Evolutionary conservation across 2,329 filamentous ascomycete species (phyloP), one percentile per base, ranked within the genome.

Genomic region (Colletotrichum melonis): DNA sequence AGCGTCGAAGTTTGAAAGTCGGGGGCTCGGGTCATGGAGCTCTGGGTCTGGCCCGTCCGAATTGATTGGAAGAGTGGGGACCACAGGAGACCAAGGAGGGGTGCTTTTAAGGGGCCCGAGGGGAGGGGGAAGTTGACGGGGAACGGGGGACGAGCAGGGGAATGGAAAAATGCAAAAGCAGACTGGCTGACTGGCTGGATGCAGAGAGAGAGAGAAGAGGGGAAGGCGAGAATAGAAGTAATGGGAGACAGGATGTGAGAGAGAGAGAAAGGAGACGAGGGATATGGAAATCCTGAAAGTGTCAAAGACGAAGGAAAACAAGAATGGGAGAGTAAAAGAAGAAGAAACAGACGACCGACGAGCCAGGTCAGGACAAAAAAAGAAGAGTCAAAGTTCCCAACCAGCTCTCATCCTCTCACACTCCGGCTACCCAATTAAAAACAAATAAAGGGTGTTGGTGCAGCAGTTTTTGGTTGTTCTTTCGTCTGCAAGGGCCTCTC

Each of bases 1-100:
- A 70, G 59, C 32, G 67, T 70, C 35, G 55, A 73, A 64, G 67
- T 70, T 60, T 70, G 67, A 62, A 62, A 67, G 70, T 70, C 56
- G 67, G 67, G 66, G 70, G 67, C 62, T 70, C 35, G 60, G 70
- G 60, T 73, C 60, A 65, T 62, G 60, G 66, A 70, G 70, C 67
- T 62, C 67, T 60, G 60, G 70, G 67, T 70, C 67, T 73, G 67
- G 70, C 67, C 60, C 70, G 67, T 73, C 67, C 56, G 70, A 65
- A 73, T 73, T 73, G 70, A 73, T 73, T 73, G 70, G 60, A 73
- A 70, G 54, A 73, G 70, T 73, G 70, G 70, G 7, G 70, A 73
- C 30, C 16, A 62, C 24, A 56, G 32, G 52, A 65, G 62, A 52
- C 59, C 49, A 63, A 58, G 59, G 69, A 63, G 60, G 49, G 67